Percentiles rank a stretch among this genome's conserved stretches.
Conservation (phyloP, 1,139 yeast species). For the Kodamaea sp. region DNA sequence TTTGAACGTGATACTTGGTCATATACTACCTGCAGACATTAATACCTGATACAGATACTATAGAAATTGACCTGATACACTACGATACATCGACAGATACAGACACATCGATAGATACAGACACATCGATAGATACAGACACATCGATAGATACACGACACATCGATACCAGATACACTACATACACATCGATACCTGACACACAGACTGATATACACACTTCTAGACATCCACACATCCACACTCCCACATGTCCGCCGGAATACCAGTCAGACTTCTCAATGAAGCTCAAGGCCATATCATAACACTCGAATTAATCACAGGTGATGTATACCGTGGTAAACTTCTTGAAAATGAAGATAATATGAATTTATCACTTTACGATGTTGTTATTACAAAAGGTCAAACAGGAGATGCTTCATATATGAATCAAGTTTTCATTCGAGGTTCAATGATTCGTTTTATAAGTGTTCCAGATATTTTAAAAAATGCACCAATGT, state of each 20-base stretch:
- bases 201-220: background rate
- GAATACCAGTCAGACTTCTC: constrained; percentile 81
- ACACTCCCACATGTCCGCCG: constrained; percentile 44
- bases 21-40: no score
- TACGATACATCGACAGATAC: no score
- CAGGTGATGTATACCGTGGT: constrained; percentile 88
- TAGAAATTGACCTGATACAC: no score
- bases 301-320: constrained; percentile 75
- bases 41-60: no score
- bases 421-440: constrained; percentile 80
- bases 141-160: no score
- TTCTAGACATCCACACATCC: background rate
- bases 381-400: constrained; percentile 78
- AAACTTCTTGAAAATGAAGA: constrained; percentile 82
- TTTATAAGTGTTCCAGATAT: constrained; percentile 87
- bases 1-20: no score
- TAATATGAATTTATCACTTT: constrained; percentile 86
- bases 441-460: constrained; percentile 87
- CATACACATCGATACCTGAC: no score
- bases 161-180: no score
- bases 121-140: no score
- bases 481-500: constrained; percentile 82
- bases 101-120: no score
- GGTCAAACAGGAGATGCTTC: constrained; percentile 63
- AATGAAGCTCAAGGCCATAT: constrained; percentile 90